These are phyloP conservation scores for Leucosporidium scottii DNA, from an alignment of 768 basidiomycete genomes.

Conservation along the genomic window DNA sequence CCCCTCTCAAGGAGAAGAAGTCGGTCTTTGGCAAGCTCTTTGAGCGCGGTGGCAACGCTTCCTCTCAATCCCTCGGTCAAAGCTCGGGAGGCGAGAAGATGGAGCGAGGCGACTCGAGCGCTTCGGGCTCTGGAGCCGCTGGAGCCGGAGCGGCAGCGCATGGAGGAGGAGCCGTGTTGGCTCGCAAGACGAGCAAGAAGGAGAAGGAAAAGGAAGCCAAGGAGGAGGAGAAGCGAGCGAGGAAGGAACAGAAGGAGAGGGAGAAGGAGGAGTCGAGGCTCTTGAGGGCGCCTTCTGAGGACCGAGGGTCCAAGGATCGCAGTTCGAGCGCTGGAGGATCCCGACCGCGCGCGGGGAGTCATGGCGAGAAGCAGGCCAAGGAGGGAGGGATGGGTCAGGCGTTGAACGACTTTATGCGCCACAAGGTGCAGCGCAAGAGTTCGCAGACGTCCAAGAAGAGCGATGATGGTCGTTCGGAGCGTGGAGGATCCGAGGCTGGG, in stretches of 20 bases:
- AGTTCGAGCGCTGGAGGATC: background rate
- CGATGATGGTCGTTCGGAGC: slow-evolving; percentile 28
- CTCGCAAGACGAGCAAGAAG: slow-evolving; percentile 5
- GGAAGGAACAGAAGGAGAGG: slow-evolving; percentile 12
- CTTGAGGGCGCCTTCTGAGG: background rate
- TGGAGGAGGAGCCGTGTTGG: slow-evolving; percentile 15
- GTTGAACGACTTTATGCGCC: slow-evolving; percentile 30
- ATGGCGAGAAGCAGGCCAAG: slow-evolving; percentile 15
- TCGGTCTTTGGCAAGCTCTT: slow-evolving; percentile 33
- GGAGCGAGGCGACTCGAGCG: slow-evolving; percentile 1
- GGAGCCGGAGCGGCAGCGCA: background rate
- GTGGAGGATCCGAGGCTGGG: background rate
- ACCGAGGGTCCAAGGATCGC: background rate
- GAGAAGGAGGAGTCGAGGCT: slow-evolving; percentile 9
- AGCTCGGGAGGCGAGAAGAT: background rate
- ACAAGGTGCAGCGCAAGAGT: slow-evolving; percentile 31
- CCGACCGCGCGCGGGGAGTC: background rate
- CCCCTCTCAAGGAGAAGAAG: slow-evolving; percentile 19
- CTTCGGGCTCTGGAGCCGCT: background rate
- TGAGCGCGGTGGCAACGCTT: slow-evolving; percentile 10
- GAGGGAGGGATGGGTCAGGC: slow-evolving; percentile 14
- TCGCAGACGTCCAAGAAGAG: slow-evolving; percentile 17
- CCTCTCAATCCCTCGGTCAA: background rate
- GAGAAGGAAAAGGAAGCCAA: background rate
- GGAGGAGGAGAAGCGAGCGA: background rate